These are phyloP conservation scores for Ceratobasidium sp. DNA, from an alignment of 1,284 basidiomycete genomes.

Conservation along the genomic window DNA sequence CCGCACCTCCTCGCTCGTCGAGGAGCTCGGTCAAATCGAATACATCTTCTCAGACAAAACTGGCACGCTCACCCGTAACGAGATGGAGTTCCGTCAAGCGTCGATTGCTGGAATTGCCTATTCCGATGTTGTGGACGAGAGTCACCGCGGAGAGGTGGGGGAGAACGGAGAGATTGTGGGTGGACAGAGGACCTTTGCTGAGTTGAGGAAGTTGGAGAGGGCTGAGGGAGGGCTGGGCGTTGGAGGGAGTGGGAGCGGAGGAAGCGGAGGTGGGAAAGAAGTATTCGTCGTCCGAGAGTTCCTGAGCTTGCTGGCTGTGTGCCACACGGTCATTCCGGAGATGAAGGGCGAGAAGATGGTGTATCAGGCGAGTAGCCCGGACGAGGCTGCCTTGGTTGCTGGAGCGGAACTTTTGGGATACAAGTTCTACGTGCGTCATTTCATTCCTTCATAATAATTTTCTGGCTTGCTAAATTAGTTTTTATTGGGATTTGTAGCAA, in stretches of 20 bases:
- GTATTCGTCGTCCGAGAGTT: conserved; percentile 83
- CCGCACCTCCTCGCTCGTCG: conserved; percentile 95
- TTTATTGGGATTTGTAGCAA: conserved; percentile 63
- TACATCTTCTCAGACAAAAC: conserved; percentile 99
- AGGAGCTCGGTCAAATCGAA: conserved; percentile 98
- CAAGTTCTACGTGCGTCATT: conserved; percentile 82
- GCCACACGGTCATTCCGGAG: conserved; percentile 99
- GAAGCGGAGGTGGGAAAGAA: conserved; percentile 56
- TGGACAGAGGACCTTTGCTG: conserved; percentile 73
- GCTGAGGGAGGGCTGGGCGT: conserved; percentile 56
- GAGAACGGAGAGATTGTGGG: conserved; percentile 49
- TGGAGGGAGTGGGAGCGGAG: conserved; percentile 26
- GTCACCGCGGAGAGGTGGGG: conserved; percentile 66
- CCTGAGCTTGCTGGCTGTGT: conserved; percentile 90
- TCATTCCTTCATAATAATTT: not conserved
- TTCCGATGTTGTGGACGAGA: conserved; percentile 88
- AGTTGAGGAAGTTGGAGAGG: conserved; percentile 68
- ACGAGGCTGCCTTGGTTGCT: conserved; percentile 95
- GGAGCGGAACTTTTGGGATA: conserved; percentile 95
- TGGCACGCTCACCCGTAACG: conserved; percentile 95
- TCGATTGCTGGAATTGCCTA: conserved; percentile 90
- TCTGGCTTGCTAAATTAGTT: conserved; percentile 32
- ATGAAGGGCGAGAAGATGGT: conserved; percentile 81
- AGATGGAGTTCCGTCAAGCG: conserved; percentile 98
- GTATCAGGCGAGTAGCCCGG: conserved; percentile 97